phyloP scores from a whole-genome alignment of 2,329 filamentous ascomycete species.

The Colletotrichum eleusines region DNA sequence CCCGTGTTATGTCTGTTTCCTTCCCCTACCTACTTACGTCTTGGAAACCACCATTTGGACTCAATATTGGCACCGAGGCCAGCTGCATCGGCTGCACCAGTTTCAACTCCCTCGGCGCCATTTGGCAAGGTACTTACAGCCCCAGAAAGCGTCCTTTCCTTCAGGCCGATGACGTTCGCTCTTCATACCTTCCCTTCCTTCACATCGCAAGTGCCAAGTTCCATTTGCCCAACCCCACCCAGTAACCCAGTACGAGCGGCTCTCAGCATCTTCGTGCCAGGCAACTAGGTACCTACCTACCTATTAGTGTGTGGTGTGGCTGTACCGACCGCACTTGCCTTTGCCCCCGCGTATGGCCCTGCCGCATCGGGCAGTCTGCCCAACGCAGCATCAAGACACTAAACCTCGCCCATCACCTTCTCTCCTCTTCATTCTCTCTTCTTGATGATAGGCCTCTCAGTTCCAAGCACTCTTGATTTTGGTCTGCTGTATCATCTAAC shows the following conservation, averaged over 20 bases:
- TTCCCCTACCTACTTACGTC: neutral
- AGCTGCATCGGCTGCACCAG: neutral
- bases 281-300: neutral
- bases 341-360: neutral
- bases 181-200: neutral
- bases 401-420: neutral
- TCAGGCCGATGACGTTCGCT: neutral
- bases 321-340: conserved; percentile 5
- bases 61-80: neutral
- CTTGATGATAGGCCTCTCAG: neutral
- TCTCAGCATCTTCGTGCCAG: neutral
- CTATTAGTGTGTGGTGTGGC: neutral
- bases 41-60: neutral
- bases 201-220: neutral
- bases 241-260: neutral
- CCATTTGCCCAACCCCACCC: neutral
- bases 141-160: neutral
- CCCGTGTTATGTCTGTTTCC: neutral
- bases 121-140: neutral
- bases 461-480: neutral
- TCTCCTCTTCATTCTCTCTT: neutral
- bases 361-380: neutral
- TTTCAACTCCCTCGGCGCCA: neutral
- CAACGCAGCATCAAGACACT: neutral
- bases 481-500: neutral